Percentiles rank a stretch among this genome's conserved stretches.
Conservation (phyloP, 2,329 filamentous ascomycete species). For the Talaromyces sp. region DNA sequence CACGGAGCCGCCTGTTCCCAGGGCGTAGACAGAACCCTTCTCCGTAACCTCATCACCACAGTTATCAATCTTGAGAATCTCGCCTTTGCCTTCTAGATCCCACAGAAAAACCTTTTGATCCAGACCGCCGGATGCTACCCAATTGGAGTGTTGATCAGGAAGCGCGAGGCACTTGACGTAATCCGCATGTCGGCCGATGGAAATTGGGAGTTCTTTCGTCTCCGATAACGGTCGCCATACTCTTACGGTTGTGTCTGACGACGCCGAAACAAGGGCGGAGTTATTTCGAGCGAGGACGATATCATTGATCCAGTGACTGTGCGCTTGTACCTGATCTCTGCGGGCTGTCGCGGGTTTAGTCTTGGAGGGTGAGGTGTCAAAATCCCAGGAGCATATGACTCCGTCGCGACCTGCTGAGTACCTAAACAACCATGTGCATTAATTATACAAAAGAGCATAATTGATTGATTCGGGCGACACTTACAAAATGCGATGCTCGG, state of each 20-base stretch:
- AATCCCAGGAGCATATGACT: slow-evolving; percentile 91
- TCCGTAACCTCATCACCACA: slow-evolving; percentile 72
- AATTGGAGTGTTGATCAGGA: slow-evolving; percentile 65
- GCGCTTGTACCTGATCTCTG: slow-evolving; percentile 67
- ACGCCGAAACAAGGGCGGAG: slow-evolving; percentile 77
- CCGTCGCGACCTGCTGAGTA: slow-evolving; percentile 96
- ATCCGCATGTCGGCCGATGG: slow-evolving; percentile 89
- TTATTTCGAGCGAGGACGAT: slow-evolving; percentile 76
- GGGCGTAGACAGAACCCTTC: slow-evolving; percentile 92
- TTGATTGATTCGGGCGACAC: slow-evolving; percentile 28
- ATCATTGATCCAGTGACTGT: slow-evolving; percentile 96
- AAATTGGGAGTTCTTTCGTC: slow-evolving; percentile 63
- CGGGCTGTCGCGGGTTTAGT: slow-evolving; percentile 48
- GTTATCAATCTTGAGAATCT: slow-evolving; percentile 76
- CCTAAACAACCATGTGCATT: slow-evolving; percentile 45
- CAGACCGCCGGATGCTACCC: slow-evolving; percentile 90
- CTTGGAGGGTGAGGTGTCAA: slow-evolving; percentile 42
- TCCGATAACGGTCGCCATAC: slow-evolving; percentile 75
- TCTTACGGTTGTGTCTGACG: slow-evolving; percentile 91
- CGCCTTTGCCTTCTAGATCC: slow-evolving; percentile 84
- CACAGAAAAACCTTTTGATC: slow-evolving; percentile 90
- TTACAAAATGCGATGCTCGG: slow-evolving; percentile 79
- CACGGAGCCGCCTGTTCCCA: slow-evolving; percentile 74
- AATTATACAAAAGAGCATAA: not conserved
- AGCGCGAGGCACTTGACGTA: slow-evolving; percentile 93